Evolutionary conservation across 495 filamentous ascomycete species (phyloP), one percentile per base, ranked within the genome.

Genomic region (Hypoxylon fuscum): DNA sequence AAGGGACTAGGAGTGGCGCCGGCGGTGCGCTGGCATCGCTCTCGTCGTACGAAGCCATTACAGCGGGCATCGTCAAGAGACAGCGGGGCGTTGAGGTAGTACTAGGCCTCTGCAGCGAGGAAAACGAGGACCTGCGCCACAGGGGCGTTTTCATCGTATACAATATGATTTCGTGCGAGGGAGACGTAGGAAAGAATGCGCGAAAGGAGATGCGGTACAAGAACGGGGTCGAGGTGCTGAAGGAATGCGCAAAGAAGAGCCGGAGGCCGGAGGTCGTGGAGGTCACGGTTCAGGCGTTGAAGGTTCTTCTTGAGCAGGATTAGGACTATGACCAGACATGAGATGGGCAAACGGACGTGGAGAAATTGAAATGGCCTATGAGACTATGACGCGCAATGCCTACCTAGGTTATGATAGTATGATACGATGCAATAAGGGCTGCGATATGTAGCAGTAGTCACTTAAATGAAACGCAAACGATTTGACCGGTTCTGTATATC

Each of bases 11-110:
- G 42, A 84, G 85, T 53, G 95, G 92, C 0, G 92, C 95, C 3
- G 94, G 92, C 8, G 95, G 95, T 0, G 94, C 90, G 0, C 69
- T 98, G 47, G 95, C 95, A 11, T 88, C 88, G 77, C 69, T 98
- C 55, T 90, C 90, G 0, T 86, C 88, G 44, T 93, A 85, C 63
- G 90, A 94, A 58, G 82, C 79, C 1, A 86, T 87, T 0, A 88
- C 93, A 12, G 78, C 84, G 23, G 87, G 81, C 1, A 78, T 97
- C 21, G 59, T 94, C 57, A 83, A 83, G 34, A 80, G 85, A 38
- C 83, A 92, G 20, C 77, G 88, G 10, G 91, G 91, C 0, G 79
- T 91, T 5, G 81, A 86, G 47, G 80, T 90, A 31, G 63, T 98
- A 15, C 71, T 98, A 37, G 83, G 79, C 0, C 71, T 97, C 42